phyloP scores from a whole-genome alignment of 2,329 filamentous ascomycete genomes.

The Metarhizium rileyi region DNA sequence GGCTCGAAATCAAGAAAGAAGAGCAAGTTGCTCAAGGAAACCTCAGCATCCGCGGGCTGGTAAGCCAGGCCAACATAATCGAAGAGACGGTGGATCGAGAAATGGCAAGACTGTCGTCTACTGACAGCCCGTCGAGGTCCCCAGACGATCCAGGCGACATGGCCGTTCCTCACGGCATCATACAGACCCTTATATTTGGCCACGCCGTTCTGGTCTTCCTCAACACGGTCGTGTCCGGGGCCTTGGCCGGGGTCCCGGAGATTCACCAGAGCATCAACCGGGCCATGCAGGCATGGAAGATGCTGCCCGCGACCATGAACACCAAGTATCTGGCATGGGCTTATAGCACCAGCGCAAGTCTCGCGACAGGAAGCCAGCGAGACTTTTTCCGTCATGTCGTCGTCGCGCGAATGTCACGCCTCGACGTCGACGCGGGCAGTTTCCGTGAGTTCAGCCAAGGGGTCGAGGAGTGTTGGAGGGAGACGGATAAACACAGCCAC shows the following conservation, averaged over 20 bases:
- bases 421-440: background rate
- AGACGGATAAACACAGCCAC: conserved; percentile 1
- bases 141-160: background rate
- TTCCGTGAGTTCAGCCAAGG: background rate
- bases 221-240: background rate
- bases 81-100: background rate
- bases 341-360: background rate
- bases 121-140: no score
- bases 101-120: background rate
- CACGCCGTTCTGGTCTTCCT: background rate
- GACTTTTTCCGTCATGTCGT: background rate
- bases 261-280: background rate
- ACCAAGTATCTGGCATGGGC: background rate
- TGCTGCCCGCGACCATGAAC: background rate
- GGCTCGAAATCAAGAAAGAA: background rate
- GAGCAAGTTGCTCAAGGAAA: background rate
- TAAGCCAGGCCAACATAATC: background rate
- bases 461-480: background rate
- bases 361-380: background rate
- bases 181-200: background rate
- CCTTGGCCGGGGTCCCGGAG: background rate
- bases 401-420: background rate
- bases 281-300: background rate
- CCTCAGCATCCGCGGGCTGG: background rate
- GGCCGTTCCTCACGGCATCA: background rate